These are phyloP conservation scores for Schizopora paradoxa DNA, from an alignment of 1,284 basidiomycete species.

Conservation along the genomic window DNA sequence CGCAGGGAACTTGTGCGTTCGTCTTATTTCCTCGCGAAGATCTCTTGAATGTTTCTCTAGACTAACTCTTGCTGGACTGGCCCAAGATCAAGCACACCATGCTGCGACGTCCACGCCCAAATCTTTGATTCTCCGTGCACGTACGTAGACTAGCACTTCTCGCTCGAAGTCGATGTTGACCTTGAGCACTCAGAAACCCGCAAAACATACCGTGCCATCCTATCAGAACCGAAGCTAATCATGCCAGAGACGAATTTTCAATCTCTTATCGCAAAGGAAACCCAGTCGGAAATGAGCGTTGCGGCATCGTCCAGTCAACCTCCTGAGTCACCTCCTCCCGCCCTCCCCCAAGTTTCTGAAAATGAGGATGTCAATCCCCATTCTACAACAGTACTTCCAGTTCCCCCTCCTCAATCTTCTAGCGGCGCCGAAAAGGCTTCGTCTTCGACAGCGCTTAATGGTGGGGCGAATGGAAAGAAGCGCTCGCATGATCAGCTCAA, in stretches of 20 bases:
- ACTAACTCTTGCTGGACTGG: slow-evolving; percentile 57
- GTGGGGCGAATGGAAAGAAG: slow-evolving; percentile 3
- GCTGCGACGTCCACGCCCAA: slow-evolving; percentile 57
- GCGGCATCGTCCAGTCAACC: not conserved
- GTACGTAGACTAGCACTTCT: slow-evolving; percentile 38
- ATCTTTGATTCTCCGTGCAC: slow-evolving; percentile 64
- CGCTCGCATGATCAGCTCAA: not conserved
- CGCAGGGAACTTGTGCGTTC: slow-evolving; percentile 64
- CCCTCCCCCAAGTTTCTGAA: not conserved
- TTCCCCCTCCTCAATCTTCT: not conserved
- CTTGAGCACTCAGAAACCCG: slow-evolving; percentile 40
- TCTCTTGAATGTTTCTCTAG: slow-evolving; percentile 30
- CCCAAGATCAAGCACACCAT: slow-evolving; percentile 61
- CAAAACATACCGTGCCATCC: slow-evolving; percentile 59
- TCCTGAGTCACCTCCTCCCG: not conserved
- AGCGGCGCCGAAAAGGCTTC: not conserved
- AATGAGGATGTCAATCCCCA: not conserved
- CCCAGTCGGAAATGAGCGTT: not conserved
- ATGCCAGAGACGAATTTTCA: slow-evolving; percentile 33
- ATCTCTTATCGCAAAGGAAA: too few relatives aligned
- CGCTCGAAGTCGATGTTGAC: slow-evolving; percentile 4
- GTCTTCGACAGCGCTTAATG: not conserved
- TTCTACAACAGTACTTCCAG: not conserved
- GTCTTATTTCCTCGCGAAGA: not conserved
- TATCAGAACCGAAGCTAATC: slow-evolving; percentile 65